Evolutionary conservation across 345 rosid genomes (phyloP).

Genomic region (Eucalyptus curtisii): DNA sequence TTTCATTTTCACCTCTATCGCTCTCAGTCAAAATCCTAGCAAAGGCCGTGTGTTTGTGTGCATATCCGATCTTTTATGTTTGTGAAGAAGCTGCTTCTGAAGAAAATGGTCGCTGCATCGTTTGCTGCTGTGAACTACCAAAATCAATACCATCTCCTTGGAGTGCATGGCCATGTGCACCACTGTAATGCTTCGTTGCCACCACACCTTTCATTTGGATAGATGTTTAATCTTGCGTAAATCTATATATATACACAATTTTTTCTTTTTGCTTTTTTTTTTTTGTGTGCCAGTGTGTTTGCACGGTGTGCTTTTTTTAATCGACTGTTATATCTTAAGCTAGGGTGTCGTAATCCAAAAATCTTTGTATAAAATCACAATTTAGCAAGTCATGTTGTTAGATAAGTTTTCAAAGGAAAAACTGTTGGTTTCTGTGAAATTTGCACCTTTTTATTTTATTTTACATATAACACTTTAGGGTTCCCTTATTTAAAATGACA

Average conservation of each 20-base stretch:
- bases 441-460: no score
- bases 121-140: neutral
- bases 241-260: neutral
- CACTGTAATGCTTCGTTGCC: neutral
- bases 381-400: neutral
- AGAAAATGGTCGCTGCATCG: neutral
- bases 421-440: no score
- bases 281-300: neutral
- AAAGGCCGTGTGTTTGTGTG: neutral
- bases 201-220: neutral
- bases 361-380: neutral
- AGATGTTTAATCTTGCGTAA: neutral
- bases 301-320: rapidly evolving
- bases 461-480: no score
- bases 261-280: neutral
- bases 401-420: neutral
- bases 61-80: neutral
- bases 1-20: neutral
- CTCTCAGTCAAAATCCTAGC: neutral
- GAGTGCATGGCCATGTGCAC: neutral
- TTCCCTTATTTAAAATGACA: no score
- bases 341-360: neutral
- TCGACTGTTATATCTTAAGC: neutral
- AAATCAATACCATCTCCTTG: neutral
- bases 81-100: neutral